Evolutionary conservation across 2,329 filamentous ascomycete species (phyloP), one percentile per base, ranked within the genome.

Genomic region (Didymella glomerata): DNA sequence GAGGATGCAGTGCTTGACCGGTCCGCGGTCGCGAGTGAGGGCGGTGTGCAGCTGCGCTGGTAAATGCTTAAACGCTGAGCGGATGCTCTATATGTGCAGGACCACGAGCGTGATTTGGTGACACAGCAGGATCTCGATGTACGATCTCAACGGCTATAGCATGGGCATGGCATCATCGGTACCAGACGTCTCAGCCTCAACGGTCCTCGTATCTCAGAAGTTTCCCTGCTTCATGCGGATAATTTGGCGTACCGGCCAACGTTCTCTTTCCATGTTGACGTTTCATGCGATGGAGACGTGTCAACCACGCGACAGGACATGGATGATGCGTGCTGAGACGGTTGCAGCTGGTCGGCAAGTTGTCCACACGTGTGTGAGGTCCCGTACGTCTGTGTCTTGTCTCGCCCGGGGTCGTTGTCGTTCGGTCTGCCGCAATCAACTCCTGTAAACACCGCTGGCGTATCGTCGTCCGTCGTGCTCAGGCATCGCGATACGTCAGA

Each of bases 281-380:
- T 41, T 55, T 54, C 44, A 61, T 61, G 54, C 54, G 51, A 49
- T 53, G 54, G 49, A 44, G 44, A 46, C 54, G 27, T 58, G 48
- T 56, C 52, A 56, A 52, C 50, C 49, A 58, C 51, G 57, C 54
- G 46, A 46, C 51, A 49, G 20, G 44, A 40, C 61, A 57, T 47
- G 49, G 44, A 55, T 58, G 18, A 36, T 38, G 54, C 30, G 18
- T 30, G 32, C 27, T 49, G 56, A 63, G 57, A 58, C 57, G 28
- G 22, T 41, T 45, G 14, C 32, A 44, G 48, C 27, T 60, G 36
- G 48, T 47, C 51, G 50, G 48, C 47, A 48, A 40, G 52, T 42
- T 48, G 48, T 48, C 40, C 52, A 60, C 44, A 60, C 52, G 48
- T 27, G 42, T 40, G 24, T 60, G 57, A 60, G 48, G 28, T 40